Evolutionary conservation across 139 green algal species (phyloP), one percentile per base, ranked within the genome.

Genomic region (Chlorella sp.): DNA sequence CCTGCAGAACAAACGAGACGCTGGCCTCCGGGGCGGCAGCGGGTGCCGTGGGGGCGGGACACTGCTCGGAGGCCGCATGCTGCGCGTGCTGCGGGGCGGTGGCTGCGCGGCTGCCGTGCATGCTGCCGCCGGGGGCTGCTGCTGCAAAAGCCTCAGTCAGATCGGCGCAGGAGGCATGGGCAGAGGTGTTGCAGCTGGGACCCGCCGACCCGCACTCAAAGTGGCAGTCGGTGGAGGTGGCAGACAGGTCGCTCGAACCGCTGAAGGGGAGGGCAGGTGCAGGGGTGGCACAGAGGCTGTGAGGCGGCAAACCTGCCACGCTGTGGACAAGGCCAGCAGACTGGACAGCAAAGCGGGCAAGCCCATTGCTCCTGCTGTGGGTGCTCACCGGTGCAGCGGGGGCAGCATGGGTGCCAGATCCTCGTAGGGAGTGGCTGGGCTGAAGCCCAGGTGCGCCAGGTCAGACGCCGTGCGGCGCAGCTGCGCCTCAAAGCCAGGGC

Each of bases 391-490:
- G 23, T 67, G 60, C 60, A 67, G 60, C 25, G 60, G 25, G 4
- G 60, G 25, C 25, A 67, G 60, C 60, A 32, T 20, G 51, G 51
- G 51, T 0, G 39, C 25, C 39, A 16, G 32, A 12, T 78, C 39
- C 39, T 78, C 70, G 6, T 30, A 3, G 21, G 39, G 51, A 1
- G 47, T 62, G 23, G 18, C 74, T 0, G 74, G 32, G 74, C 41
- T 47, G 51, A 81, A 81, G 20, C 74, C 74, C 32, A 81, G 74
- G 41, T 36, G 62, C 6, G 74, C 74, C 47, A 81, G 51, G 12
- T 81, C 74, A 32, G 47, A 67, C 12, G 74, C 74, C 11, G 74
- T 63, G 21, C 55, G 23, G 28, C 38, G 51, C 55, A 68, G 74
- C 23, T 38, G 25, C 9, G 28, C 74, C 51, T 47, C 74, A 25